Conservation (phyloP, 345 rosid genomes). For the Salix koriyanagi region DNA sequence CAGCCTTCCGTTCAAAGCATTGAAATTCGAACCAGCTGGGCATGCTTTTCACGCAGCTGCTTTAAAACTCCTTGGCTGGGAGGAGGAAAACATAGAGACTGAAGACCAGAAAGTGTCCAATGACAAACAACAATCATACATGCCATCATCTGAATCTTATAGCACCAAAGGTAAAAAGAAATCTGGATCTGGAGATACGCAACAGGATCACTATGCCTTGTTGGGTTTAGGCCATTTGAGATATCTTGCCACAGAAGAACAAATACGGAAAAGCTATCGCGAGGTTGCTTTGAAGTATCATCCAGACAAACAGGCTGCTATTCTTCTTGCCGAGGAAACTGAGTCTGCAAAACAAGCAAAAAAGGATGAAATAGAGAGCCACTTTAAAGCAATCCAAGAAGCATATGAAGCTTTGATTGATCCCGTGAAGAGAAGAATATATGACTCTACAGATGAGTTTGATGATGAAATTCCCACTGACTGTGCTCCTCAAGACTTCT, state of each 20-base stretch:
- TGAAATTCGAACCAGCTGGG: constrained; percentile 85
- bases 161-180: constrained; percentile 86
- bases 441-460: constrained; percentile 94
- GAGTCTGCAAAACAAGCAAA: constrained; percentile 91
- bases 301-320: constrained; percentile 87
- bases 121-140: constrained; percentile 55
- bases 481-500: constrained; percentile 84
- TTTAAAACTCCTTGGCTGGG: constrained; percentile 73
- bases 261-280: constrained; percentile 81
- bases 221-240: constrained; percentile 87
- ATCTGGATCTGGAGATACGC: constrained; percentile 55
- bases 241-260: constrained; percentile 98
- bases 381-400: constrained; percentile 84
- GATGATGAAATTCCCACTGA: constrained; percentile 93
- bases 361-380: constrained; percentile 88
- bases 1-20: constrained; percentile 76
- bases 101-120: constrained; percentile 51
- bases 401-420: constrained; percentile 90
- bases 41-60: constrained; percentile 83
- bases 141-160: constrained; percentile 73
- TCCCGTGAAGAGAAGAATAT: constrained; percentile 82
- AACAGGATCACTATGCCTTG: constrained; percentile 92
- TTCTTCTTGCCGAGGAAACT: constrained; percentile 80
- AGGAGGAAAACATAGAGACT: constrained; percentile 41
- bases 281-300: constrained; percentile 94